A percentile compares a stretch with the other conserved stretches of the same genome.
Conservation (phyloP, 1,139 yeast genomes). For the Geotrichum cucujoidarum region DNA sequence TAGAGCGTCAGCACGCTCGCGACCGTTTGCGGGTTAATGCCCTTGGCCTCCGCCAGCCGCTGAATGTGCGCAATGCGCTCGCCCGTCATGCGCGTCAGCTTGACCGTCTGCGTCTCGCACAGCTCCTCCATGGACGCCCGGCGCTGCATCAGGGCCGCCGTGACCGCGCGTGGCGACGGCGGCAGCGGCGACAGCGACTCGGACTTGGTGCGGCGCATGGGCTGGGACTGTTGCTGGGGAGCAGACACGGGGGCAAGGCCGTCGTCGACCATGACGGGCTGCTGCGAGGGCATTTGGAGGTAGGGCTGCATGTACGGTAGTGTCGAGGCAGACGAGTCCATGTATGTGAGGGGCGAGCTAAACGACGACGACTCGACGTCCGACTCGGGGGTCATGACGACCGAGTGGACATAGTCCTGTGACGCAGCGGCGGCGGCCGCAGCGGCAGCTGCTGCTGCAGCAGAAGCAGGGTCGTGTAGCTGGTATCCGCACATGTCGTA, state of each 20-base stretch:
- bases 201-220: neutral
- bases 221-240: neutral
- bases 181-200: constrained; percentile 12
- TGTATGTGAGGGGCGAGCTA: constrained; percentile 17
- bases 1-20: constrained; percentile 33
- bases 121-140: constrained; percentile 13
- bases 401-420: constrained; percentile 10
- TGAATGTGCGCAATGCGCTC: constrained; percentile 29
- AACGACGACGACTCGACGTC: constrained; percentile 18
- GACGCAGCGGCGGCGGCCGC: no score
- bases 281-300: neutral
- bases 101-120: constrained; percentile 18
- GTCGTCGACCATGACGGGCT: no score
- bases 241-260: no score
- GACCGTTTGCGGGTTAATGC: constrained; percentile 32
- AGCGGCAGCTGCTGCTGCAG: no score
- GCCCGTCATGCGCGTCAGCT: constrained; percentile 29
- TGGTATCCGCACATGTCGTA: neutral
- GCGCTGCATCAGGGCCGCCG: constrained; percentile 1
- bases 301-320: constrained; percentile 13
- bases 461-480: neutral
- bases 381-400: constrained; percentile 21
- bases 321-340: constrained; percentile 9
- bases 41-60: constrained; percentile 31
- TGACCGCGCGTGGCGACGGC: constrained; percentile 7